Conservation (phyloP, 2,329 filamentous ascomycete genomes). For the Zymoseptoria tritici region DNA sequence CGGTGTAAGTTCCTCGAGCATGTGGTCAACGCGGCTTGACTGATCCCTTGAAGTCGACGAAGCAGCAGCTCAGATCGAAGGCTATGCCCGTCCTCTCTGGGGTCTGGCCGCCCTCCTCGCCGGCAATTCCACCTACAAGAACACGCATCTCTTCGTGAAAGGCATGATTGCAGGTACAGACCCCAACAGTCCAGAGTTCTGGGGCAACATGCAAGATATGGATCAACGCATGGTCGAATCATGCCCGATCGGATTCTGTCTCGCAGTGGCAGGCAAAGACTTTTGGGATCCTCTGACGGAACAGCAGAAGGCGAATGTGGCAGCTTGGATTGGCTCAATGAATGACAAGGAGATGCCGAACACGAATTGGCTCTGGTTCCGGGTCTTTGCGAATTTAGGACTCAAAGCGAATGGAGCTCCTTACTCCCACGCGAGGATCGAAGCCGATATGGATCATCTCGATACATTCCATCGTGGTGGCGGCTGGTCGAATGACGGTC, state of each 20-base stretch:
- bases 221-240: slow-evolving; percentile 83
- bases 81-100: slow-evolving; percentile 68
- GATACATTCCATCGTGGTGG: slow-evolving; percentile 76
- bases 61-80: slow-evolving; percentile 68
- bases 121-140: slow-evolving; percentile 58
- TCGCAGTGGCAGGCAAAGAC: slow-evolving; percentile 57
- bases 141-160: slow-evolving; percentile 59
- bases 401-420: slow-evolving; percentile 66
- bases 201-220: slow-evolving; percentile 67
- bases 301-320: slow-evolving; percentile 58
- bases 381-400: slow-evolving; percentile 74
- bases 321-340: slow-evolving; percentile 67
- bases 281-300: slow-evolving; percentile 61
- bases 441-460: slow-evolving; percentile 68
- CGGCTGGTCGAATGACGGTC: slow-evolving; percentile 74
- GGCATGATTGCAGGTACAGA: slow-evolving; percentile 66
- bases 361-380: slow-evolving; percentile 75
- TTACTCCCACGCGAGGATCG: slow-evolving; percentile 61
- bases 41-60: slow-evolving; percentile 50
- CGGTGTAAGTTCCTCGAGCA: slow-evolving; percentile 38
- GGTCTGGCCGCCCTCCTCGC: slow-evolving; percentile 63
- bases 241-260: slow-evolving; percentile 67
- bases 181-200: slow-evolving; percentile 62
- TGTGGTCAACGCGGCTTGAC: not conserved
- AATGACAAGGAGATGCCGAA: slow-evolving; percentile 64